Percentiles rank a stretch among this genome's conserved stretches.
These are phyloP conservation scores for Trichothecium roseum DNA, from an alignment of 2,329 filamentous ascomycete species.

Conservation along the genomic window DNA sequence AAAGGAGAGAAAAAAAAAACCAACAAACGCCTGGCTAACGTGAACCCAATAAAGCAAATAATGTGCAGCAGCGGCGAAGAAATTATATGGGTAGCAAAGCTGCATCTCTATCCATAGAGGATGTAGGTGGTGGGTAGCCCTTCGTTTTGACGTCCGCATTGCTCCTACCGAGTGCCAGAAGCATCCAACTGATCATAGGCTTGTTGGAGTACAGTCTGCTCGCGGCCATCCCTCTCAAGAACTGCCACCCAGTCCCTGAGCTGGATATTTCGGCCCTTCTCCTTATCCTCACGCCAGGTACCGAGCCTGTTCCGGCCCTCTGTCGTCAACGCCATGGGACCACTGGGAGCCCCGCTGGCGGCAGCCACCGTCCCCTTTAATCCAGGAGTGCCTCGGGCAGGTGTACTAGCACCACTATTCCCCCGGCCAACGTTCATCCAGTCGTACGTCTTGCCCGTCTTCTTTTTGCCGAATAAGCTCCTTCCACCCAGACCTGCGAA, in stretches of 20 bases:
- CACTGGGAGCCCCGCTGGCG: constrained; percentile 9
- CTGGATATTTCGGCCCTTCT: constrained; percentile 70
- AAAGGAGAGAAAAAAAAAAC: neutral
- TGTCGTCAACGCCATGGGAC: constrained; percentile 35
- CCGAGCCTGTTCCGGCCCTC: constrained; percentile 56
- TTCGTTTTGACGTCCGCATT: constrained; percentile 2
- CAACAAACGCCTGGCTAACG: too few species aligned
- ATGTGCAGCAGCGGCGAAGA: too few species aligned
- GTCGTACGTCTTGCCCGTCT: constrained; percentile 57
- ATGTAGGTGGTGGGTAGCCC: too few species aligned
- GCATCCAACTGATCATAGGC: constrained; percentile 44
- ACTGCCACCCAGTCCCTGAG: constrained; percentile 72
- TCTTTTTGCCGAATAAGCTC: constrained; percentile 46
- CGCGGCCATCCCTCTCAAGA: constrained; percentile 67
- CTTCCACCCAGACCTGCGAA: constrained; percentile 56
- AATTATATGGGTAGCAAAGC: too few species aligned
- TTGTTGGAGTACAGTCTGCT: constrained; percentile 50
- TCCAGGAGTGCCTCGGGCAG: constrained; percentile 24
- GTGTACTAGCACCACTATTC: constrained; percentile 44
- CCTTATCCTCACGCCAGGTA: constrained; percentile 68
- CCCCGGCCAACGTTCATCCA: constrained; percentile 55
- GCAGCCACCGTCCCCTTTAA: constrained; percentile 20
- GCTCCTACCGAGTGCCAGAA: constrained; percentile 29
- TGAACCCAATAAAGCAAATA: neutral
- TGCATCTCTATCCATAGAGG: too few species aligned